A percentile compares a stretch with the other conserved stretches of the same genome.
phyloP scores from a whole-genome alignment of 106 monocot genomes.

The Agapanthus africanus region DNA sequence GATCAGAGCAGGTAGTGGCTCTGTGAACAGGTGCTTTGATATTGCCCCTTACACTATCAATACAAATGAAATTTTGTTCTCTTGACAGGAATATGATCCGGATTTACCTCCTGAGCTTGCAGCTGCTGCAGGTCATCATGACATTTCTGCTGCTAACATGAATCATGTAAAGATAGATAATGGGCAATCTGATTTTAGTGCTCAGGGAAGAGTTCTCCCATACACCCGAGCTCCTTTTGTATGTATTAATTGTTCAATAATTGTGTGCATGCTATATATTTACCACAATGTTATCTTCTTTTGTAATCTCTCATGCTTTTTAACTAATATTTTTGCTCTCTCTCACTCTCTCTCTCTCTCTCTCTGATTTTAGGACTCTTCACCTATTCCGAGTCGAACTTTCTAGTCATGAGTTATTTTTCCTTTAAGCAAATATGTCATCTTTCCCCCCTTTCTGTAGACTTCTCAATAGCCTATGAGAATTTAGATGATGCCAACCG shows the following conservation, averaged over 20 bases:
- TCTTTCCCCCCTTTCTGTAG: too few relatives aligned
- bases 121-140: slow-evolving; percentile 75
- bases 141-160: slow-evolving; percentile 37
- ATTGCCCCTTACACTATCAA: background rate
- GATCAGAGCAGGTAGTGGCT: slow-evolving; percentile 61
- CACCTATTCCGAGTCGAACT: too few relatives aligned
- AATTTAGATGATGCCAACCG: too few relatives aligned
- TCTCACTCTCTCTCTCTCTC: background rate
- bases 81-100: slow-evolving; percentile 75
- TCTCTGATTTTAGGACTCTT: too few relatives aligned
- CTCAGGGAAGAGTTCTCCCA: slow-evolving; percentile 39
- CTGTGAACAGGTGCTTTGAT: background rate
- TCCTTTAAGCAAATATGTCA: too few relatives aligned
- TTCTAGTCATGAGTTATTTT: too few relatives aligned
- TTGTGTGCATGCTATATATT: background rate
- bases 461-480: too few relatives aligned
- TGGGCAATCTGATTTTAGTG: slow-evolving; percentile 43
- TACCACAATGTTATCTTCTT: background rate
- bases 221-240: slow-evolving; percentile 47
- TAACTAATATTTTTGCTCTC: background rate
- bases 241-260: slow-evolving; percentile 16
- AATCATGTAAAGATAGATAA: slow-evolving; percentile 34
- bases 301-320: background rate
- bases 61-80: background rate
- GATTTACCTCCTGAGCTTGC: slow-evolving; percentile 95